Evolutionary conservation across 768 basidiomycete species (phyloP), one percentile per base, ranked within the genome.

Genomic region (Rossbeevera mucosa): DNA sequence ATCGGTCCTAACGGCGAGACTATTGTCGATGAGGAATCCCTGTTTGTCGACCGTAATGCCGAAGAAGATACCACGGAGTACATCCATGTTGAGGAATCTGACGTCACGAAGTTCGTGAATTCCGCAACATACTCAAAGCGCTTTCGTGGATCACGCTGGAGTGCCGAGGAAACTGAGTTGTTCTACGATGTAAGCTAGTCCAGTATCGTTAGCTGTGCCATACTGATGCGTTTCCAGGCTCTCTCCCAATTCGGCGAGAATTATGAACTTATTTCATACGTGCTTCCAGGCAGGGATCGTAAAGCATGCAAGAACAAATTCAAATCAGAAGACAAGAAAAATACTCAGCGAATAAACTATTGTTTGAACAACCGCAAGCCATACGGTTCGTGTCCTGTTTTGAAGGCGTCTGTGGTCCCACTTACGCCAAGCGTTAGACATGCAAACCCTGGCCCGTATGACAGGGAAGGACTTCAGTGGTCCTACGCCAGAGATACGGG

Each of bases 261-360:
- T 60, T 95, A 94, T 62, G 92, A 94, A 65, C 78, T 94, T 38
- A 93, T 95, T 55, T 88, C 93, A 3, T 85, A 84, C 59, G 77
- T 93, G 12, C 76, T 95, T 18, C 90, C 91, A 33, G 85, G 86
- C 16, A 85, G 93, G 14, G 88, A 91, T 62, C 79, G 93, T 18
- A 91, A 88, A 63, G 85, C 92, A 24, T 92, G 94, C 68, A 93
- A 91, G 70, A 88, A 90, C 68, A 95, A 95, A 64, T 95, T 93
- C 74, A 94, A 91, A 61, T 78, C 83, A 0, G 94, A 95, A 67
- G 92, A 94, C 65, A 89, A 80, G 71, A 82, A 80, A 65, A 86
- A 94, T 65, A 77, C 83, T 25, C 78, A 76, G n/a, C 76, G 85
- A 44, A 88, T 95, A 51, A 86, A 83, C 54, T 75, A 80, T 55